phyloP scores from a whole-genome alignment of 2,329 filamentous ascomycete species.

The Pseudogymnoascus sp. region DNA sequence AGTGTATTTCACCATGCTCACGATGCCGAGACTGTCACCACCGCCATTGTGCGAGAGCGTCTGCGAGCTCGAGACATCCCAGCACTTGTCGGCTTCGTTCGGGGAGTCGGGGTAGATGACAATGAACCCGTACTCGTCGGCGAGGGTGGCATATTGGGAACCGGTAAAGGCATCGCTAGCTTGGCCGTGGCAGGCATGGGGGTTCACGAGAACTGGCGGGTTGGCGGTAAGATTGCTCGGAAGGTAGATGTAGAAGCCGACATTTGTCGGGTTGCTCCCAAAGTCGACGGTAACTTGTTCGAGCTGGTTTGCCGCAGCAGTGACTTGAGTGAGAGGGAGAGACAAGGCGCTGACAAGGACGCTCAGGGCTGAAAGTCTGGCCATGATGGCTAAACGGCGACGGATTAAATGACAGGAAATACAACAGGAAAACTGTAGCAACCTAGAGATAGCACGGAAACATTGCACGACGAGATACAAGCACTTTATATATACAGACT shows the following conservation, averaged over 20 bases:
- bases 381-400: background rate
- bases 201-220: constrained; percentile 42
- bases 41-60: constrained; percentile 49
- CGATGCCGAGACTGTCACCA: constrained; percentile 47
- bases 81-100: constrained; percentile 41
- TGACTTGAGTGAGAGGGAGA: background rate
- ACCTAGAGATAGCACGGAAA: background rate
- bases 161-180: constrained; percentile 40
- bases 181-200: constrained; percentile 48
- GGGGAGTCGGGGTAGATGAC: constrained; percentile 47
- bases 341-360: background rate
- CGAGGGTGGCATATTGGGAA: constrained; percentile 44
- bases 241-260: constrained; percentile 44
- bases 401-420: background rate
- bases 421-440: background rate
- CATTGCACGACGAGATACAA: background rate
- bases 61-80: constrained; percentile 43
- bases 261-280: constrained; percentile 35
- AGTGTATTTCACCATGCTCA: constrained; percentile 50
- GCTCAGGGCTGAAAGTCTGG: background rate
- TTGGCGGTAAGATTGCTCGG: constrained; percentile 35
- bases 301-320: constrained; percentile 15
- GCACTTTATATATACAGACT: background rate
- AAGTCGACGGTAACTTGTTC: constrained; percentile 32
- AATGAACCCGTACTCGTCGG: constrained; percentile 46